These are phyloP conservation scores for Naganishia vishniacii DNA, from an alignment of 768 basidiomycete species.

Conservation along the genomic window DNA sequence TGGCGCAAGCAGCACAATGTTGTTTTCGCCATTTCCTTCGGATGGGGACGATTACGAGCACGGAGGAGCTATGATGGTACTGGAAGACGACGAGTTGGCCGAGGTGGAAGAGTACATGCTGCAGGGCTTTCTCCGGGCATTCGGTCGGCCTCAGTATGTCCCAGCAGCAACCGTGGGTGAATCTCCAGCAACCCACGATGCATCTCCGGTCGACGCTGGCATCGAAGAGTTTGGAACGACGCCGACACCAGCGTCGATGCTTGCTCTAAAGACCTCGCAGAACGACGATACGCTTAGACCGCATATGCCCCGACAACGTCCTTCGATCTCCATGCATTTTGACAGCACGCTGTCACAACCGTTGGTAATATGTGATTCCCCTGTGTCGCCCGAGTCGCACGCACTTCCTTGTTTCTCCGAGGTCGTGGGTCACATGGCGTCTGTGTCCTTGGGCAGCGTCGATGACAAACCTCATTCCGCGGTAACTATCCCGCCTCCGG, in stretches of 20 bases:
- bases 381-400: not conserved
- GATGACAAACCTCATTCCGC: not conserved
- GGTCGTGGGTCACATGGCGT: not conserved
- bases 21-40: slow-evolving; percentile 7
- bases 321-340: not conserved
- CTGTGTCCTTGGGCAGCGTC: not conserved
- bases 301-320: not conserved
- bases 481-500: not conserved
- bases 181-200: not conserved
- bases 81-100: slow-evolving; percentile 10
- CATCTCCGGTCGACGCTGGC: not conserved
- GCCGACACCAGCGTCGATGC: not conserved
- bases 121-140: slow-evolving; percentile 4
- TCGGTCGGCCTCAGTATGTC: not conserved
- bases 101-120: slow-evolving; percentile 16
- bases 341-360: not conserved
- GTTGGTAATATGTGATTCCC: not conserved
- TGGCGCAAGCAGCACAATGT: slow-evolving; percentile 7
- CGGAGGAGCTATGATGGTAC: not conserved
- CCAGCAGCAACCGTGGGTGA: not conserved
- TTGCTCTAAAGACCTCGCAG: not conserved
- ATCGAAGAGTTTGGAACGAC: not conserved
- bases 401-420: not conserved
- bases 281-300: not conserved
- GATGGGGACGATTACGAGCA: not conserved